phyloP scores from a whole-genome alignment of 202 grass and related monocot genomes.

The Digitaria exilis region DNA sequence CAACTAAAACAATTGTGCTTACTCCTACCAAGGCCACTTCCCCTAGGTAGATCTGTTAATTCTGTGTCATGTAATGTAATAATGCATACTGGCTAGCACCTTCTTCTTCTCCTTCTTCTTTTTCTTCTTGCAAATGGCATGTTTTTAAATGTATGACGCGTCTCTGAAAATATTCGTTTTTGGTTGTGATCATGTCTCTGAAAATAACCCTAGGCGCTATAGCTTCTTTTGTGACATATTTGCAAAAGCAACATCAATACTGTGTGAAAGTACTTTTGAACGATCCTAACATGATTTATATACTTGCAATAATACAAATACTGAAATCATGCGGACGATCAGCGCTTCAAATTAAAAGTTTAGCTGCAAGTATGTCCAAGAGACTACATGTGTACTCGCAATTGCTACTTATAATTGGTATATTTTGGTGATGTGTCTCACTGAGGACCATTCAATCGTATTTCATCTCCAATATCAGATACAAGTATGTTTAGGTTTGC shows the following conservation, averaged over 20 bases:
- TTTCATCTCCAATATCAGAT: background rate
- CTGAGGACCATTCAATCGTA: background rate
- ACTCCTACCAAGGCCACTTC: constrained; percentile 27
- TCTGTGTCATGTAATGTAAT: too few relatives aligned
- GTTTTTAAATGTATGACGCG: too few relatives aligned
- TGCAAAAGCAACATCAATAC: too few relatives aligned
- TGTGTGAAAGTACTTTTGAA: too few relatives aligned
- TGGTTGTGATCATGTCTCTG: background rate
- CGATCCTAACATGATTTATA: too few relatives aligned
- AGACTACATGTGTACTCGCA: background rate
- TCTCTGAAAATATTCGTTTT: background rate
- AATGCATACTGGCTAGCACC: background rate
- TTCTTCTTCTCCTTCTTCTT: background rate
- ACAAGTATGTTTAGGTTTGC: background rate
- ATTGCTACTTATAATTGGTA: background rate
- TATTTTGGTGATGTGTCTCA: background rate
- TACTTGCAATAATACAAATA: too few relatives aligned
- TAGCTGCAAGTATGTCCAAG: background rate
- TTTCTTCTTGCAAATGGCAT: too few relatives aligned
- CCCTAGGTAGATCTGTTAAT: constrained; percentile 19
- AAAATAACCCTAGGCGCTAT: background rate
- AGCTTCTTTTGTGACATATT: too few relatives aligned
- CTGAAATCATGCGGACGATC: too few relatives aligned
- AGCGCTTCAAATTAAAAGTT: background rate
- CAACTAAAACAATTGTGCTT: constrained; percentile 28